Percentiles rank a stretch among this genome's conserved stretches.
phyloP scores from a whole-genome alignment of 148 eudicot species.

The Silene uniflora region DNA sequence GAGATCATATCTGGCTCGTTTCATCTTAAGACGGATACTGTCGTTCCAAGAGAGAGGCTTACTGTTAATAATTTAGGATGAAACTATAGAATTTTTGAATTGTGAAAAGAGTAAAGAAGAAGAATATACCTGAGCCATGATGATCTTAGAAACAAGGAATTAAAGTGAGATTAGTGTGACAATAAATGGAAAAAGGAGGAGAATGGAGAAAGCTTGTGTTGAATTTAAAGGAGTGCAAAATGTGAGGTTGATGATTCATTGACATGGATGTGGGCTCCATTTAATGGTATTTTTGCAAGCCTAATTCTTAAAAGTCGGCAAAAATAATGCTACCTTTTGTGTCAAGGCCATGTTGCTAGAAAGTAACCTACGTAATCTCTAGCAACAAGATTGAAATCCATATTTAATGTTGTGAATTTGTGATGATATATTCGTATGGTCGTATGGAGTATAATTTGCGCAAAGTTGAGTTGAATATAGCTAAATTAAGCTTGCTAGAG shows the following conservation, averaged over 20 bases:
- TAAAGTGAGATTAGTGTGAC: not conserved
- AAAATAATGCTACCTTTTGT: conserved; percentile 6
- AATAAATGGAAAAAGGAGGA: not conserved
- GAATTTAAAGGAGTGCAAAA: conserved; percentile 2
- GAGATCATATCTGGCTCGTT: too few species aligned
- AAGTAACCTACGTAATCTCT: too few species aligned
- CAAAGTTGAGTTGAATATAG: too few species aligned
- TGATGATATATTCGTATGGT: too few species aligned
- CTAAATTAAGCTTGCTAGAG: too few species aligned
- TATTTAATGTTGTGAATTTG: too few species aligned
- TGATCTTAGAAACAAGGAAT: not conserved
- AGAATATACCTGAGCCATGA: conserved; percentile 15
- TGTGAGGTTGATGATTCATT: conserved; percentile 1
- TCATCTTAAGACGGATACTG: too few species aligned
- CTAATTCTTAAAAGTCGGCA: conserved; percentile 7
- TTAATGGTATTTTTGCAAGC: not conserved
- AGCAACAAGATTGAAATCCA: too few species aligned
- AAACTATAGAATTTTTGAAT: not conserved
- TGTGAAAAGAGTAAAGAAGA: not conserved
- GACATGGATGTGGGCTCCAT: not conserved
- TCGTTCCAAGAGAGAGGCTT: too few species aligned
- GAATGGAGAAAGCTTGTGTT: not conserved
- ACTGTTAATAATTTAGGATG: not conserved
- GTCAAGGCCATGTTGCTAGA: not conserved
- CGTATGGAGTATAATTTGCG: too few species aligned